These are phyloP conservation scores for Cucurbita argyrosperma DNA, from an alignment of 306 rosid species.

Conservation along the genomic window DNA sequence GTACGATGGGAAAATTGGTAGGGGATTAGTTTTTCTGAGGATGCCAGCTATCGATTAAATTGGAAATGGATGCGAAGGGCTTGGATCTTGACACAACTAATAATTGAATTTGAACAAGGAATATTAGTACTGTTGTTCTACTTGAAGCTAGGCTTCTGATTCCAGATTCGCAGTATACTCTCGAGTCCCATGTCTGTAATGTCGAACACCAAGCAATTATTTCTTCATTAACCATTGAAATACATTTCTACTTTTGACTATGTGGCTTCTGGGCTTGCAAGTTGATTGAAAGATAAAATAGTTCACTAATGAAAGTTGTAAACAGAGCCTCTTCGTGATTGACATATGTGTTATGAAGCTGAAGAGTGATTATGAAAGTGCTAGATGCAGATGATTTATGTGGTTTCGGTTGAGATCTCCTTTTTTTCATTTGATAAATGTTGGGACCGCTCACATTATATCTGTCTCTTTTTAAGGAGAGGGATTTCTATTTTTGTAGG, in stretches of 20 bases:
- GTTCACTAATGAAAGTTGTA: neutral
- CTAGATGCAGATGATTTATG: neutral
- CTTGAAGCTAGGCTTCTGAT: neutral
- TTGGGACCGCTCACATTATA: neutral
- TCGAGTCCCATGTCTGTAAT: neutral
- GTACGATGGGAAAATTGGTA: neutral
- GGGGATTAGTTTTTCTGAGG: neutral
- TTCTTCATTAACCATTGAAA: neutral
- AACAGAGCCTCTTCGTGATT: neutral
- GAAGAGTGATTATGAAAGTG: neutral
- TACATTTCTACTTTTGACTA: neutral
- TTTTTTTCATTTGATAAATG: neutral
- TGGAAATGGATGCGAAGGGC: neutral
- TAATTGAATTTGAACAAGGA: neutral
- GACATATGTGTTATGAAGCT: neutral
- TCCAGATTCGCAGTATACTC: neutral
- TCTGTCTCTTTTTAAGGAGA: neutral
- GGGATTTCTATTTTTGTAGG: neutral
- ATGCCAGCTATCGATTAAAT: neutral
- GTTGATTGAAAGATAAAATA: neutral
- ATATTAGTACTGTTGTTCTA: neutral
- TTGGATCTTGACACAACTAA: neutral
- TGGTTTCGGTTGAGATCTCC: neutral
- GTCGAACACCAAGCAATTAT: neutral
- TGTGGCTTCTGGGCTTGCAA: neutral